Base-by-base conservation (phyloP, 371 early-diverging fungal genomes). In the Mucor lusitanicus region DNA sequence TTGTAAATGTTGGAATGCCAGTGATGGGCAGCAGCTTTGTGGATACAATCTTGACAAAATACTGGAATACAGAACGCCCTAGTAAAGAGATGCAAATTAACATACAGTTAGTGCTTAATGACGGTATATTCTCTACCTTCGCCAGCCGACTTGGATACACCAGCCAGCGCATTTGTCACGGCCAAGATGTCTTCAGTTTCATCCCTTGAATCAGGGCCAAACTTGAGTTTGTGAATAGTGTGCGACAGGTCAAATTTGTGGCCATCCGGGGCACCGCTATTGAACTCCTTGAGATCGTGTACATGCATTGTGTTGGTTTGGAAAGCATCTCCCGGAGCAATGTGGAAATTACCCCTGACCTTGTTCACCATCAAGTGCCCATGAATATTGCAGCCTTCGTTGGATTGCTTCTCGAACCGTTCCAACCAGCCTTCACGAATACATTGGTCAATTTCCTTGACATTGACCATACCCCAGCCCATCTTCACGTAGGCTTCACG, bases 21-120 rank as follows among this genome's bases (percentile, higher is more conserved):
- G 88, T 85, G 40, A 90, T 70, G 71, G 86, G 94, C 12, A 78
- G 57, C 72, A 93, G 80, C 37, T 94, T 85, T 1, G 98, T 98
- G 32, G 93, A 92, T 0, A 99, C 98, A 21, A 99, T 95, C 76
- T 97, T 97, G 58, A 93, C 67, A 76, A 92, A 95, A 82, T 98
- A 98, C 74, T 97, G 96, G 83, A 85, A 96, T 73, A 90, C 67
- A 9, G 66, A 69, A 32, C 73, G 73, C 23, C 70, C 81, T 82
- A 67, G n/a, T 30, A 3, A 21, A 13, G 2, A 33, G 7, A 37
- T 53, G 23, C 42, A 40, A 19, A 28, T 64, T 53, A 23, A 23
- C 33, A 21, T 56, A 15, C n/a, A n/a, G 33, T n/a, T 1, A 12
- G 11, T 65, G 27, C 64, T 73, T n/a, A n/a, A n/a, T 30, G 30